A percentile compares a stretch with the other conserved stretches of the same genome.
phyloP scores from a whole-genome alignment of 495 filamentous ascomycete genomes.

The Penicillium odoratum region DNA sequence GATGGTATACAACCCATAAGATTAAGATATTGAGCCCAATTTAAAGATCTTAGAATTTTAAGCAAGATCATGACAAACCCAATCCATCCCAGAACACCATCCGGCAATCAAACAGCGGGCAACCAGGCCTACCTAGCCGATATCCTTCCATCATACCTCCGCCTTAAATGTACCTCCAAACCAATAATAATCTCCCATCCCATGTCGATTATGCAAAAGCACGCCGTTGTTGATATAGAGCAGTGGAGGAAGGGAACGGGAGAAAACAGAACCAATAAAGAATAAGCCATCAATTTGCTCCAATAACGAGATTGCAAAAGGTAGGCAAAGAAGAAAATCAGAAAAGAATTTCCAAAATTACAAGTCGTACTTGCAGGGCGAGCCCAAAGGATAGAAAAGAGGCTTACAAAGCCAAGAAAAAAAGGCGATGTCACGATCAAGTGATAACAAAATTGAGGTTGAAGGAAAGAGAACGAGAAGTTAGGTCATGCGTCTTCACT shows the following conservation, averaged over 20 bases:
- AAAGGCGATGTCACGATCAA: not conserved
- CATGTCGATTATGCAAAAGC: not conserved
- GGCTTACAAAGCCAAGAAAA: not conserved
- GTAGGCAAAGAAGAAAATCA: not conserved
- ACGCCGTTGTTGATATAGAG: conserved; percentile 1
- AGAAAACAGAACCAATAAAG: not conserved
- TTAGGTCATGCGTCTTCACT: not conserved
- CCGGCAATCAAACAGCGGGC: not conserved
- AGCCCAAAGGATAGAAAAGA: not conserved
- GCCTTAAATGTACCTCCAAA: not conserved
- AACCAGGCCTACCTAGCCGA: not conserved
- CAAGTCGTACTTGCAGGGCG: not conserved
- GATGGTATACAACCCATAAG: no score
- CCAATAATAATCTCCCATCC: not conserved
- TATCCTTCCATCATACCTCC: not conserved
- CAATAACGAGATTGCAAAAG: not conserved
- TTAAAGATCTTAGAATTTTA: not conserved
- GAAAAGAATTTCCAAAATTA: not conserved
- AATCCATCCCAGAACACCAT: not conserved
- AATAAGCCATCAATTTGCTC: not conserved
- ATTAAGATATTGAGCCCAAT: not conserved
- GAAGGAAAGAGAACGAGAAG: not conserved
- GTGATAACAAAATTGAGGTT: not conserved
- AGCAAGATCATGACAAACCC: not conserved
- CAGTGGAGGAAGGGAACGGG: not conserved